Evolutionary conservation across 2,329 filamentous ascomycete genomes (phyloP).

Genomic region (Calonectria fujianensis): DNA sequence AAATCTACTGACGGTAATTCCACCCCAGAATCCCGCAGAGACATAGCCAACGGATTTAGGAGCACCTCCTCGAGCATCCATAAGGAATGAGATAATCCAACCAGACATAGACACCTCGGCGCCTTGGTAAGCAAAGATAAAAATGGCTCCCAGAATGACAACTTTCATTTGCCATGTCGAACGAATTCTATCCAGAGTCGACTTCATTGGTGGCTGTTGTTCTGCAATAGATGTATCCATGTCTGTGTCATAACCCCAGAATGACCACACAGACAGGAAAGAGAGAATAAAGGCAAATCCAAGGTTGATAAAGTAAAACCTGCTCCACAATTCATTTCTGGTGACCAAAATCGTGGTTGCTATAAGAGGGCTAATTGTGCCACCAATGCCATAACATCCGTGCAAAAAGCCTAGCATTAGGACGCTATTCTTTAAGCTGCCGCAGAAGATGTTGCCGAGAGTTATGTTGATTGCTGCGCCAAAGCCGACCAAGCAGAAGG

Average conservation of each 20-base stretch:
- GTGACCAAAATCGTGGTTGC: constrained; percentile 82
- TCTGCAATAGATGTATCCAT: constrained; percentile 56
- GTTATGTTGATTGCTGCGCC: constrained; percentile 75
- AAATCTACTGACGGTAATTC: constrained; percentile 86
- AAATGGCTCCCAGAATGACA: constrained; percentile 84
- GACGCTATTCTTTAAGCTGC: constrained; percentile 71
- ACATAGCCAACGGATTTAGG: constrained; percentile 86
- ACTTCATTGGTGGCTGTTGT: constrained; percentile 42
- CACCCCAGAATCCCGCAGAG: constrained; percentile 81
- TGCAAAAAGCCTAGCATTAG: constrained; percentile 77
- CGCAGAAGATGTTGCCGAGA: constrained; percentile 76
- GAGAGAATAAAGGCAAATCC: constrained; percentile 74
- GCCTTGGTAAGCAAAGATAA: constrained; percentile 91
- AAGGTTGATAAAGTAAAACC: constrained; percentile 82
- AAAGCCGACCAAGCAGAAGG: constrained; percentile 80
- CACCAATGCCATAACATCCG: constrained; percentile 80
- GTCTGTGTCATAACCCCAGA: constrained; percentile 81
- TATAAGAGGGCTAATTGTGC: constrained; percentile 80
- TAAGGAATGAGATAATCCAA: constrained; percentile 91
- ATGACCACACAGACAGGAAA: constrained; percentile 77
- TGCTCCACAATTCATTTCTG: constrained; percentile 76
- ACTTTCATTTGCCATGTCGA: constrained; percentile 70
- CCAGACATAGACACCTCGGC: constrained; percentile 89
- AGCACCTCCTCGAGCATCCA: constrained; percentile 81
- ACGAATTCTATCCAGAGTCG: constrained; percentile 65